Conservation (phyloP, 1,139 yeast species). For the Zygoascus sp. region DNA sequence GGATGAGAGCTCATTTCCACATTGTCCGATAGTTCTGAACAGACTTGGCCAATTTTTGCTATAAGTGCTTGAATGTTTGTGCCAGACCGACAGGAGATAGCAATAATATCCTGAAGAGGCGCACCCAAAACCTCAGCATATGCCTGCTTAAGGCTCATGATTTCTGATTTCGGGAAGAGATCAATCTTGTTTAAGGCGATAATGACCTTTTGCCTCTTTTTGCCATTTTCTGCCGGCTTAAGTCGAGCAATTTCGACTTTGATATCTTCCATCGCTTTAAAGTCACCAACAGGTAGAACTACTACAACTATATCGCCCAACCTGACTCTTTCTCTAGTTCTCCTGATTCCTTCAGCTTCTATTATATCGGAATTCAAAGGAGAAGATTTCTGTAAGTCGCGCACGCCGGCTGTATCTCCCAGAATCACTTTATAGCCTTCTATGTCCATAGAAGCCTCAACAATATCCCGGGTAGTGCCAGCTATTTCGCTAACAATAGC, state of each 20-base stretch:
- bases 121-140: constrained; percentile 15
- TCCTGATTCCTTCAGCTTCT: constrained; percentile 76
- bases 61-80: constrained; percentile 42
- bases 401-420: constrained; percentile 92
- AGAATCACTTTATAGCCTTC: constrained; percentile 78
- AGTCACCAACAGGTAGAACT: constrained; percentile 29
- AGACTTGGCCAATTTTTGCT: constrained; percentile 38
- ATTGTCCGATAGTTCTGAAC: constrained; percentile 40
- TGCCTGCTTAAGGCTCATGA: not conserved
- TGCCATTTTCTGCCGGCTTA: constrained; percentile 12
- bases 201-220: constrained; percentile 23
- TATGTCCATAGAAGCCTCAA: constrained; percentile 77
- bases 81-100: constrained; percentile 69
- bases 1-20: constrained; percentile 15
- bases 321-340: constrained; percentile 64
- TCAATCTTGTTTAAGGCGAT: constrained; percentile 36
- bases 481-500: constrained; percentile 90
- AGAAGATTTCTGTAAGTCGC: constrained; percentile 42
- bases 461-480: constrained; percentile 90
- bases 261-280: constrained; percentile 17
- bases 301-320: constrained; percentile 53
- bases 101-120: constrained; percentile 35
- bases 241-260: constrained; percentile 28
- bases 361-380: constrained; percentile 35
- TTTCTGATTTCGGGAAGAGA: constrained; percentile 13